Base-by-base conservation (phyloP, 306 rosid genomes). In the Cercis canadensis region DNA sequence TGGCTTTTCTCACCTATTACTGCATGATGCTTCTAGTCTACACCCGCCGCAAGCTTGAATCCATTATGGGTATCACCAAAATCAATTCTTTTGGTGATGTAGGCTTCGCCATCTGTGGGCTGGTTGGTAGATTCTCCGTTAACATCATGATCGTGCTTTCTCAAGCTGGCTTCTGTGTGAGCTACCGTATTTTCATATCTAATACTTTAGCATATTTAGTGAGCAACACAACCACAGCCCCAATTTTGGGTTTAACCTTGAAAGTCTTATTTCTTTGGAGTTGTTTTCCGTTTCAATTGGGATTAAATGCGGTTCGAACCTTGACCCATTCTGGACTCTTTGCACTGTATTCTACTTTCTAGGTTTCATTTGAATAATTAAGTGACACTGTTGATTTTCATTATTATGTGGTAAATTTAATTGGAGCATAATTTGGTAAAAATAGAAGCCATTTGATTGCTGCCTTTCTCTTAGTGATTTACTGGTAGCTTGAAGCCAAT, bases 321-420 rank as follows among this genome's bases (percentile, higher is more conserved):
- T 51, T 90, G 47, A 90, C 96, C 46, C 92, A 85, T 74, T 76
- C n/a, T 90, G 49, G 92, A 92, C 14, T 92, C 96, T 21, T 24
- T 90, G 79, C n/a, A n/a, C n/a, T n/a, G n/a, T n/a, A n/a, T n/a
- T n/a, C n/a, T n/a, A n/a, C n/a, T n/a, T n/a, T n/a, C n/a, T n/a
- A n/a, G n/a, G n/a, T n/a, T n/a, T n/a, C n/a, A n/a, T n/a, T n/a
- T n/a, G n/a, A n/a, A n/a, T n/a, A n/a, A n/a, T n/a, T n/a, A n/a
- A n/a, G n/a, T n/a, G n/a, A n/a, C n/a, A n/a, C n/a, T n/a, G n/a
- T n/a, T n/a, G n/a, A n/a, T n/a, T n/a, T n/a, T n/a, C n/a, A n/a
- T n/a, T n/a, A n/a, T n/a, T n/a, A n/a, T n/a, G n/a, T n/a, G n/a
- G n/a, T n/a, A n/a, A n/a, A n/a, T n/a, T n/a, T n/a, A n/a, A n/a